Evolutionary conservation across 192 early-diverging fungal species (phyloP).

Genomic region (Gryganskiella cystojenkinii): DNA sequence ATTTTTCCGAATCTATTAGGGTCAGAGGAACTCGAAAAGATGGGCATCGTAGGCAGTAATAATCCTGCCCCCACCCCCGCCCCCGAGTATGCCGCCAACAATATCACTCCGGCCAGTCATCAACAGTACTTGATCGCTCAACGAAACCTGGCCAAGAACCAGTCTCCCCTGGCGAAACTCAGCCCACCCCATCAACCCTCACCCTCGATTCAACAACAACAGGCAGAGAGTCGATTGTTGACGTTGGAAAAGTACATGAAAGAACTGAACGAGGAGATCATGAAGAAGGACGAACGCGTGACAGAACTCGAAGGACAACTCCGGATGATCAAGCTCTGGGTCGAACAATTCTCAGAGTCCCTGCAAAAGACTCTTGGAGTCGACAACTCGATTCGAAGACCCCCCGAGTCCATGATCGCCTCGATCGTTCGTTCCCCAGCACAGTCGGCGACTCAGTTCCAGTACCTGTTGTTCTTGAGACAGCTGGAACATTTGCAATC

Average conservation of each 20-base stretch:
- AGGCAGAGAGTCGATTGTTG: slow-evolving; percentile 13
- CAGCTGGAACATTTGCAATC: slow-evolving; percentile 22
- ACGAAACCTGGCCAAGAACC: too few relatives aligned
- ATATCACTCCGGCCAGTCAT: too few relatives aligned
- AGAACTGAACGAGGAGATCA: slow-evolving; percentile 40
- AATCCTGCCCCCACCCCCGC: too few relatives aligned
- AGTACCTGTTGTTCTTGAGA: background rate
- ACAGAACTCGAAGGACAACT: slow-evolving; percentile 31
- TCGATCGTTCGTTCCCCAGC: too few relatives aligned
- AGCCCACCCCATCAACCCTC: background rate
- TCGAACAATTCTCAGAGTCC: slow-evolving; percentile 25
- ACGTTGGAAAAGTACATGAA: slow-evolving; percentile 44
- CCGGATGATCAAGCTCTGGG: slow-evolving; percentile 31
- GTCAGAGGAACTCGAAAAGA: slow-evolving; percentile 1
- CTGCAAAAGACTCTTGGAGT: slow-evolving; percentile 5
- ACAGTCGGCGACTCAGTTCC: too few relatives aligned
- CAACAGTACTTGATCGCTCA: too few relatives aligned
- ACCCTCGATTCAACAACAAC: slow-evolving; percentile 10
- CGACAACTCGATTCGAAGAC: slow-evolving; percentile 4
- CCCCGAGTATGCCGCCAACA: too few relatives aligned
- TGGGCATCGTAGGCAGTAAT: background rate
- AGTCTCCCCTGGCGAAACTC: background rate
- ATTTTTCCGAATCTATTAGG: slow-evolving; percentile 45
- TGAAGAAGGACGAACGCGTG: slow-evolving; percentile 42
- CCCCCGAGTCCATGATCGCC: too few relatives aligned